phyloP scores from a whole-genome alignment of 2,329 filamentous ascomycete species.

The Fusarium nelsonii region DNA sequence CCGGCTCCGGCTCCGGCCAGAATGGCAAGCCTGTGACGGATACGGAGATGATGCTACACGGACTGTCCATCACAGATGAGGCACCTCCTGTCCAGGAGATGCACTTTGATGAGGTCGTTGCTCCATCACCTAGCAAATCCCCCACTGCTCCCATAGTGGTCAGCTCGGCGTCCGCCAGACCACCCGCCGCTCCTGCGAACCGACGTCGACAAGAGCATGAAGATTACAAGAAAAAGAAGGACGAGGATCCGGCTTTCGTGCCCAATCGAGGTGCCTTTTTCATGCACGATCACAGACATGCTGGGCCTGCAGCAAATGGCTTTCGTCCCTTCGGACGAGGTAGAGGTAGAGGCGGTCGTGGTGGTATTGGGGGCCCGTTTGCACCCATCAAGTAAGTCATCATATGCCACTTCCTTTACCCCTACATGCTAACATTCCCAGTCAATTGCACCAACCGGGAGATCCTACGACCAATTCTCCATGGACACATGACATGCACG shows the following conservation, averaged over 20 bases:
- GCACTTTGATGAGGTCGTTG: slow-evolving; percentile 59
- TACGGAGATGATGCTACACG: slow-evolving; percentile 70
- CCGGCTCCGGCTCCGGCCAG: slow-evolving; percentile 53
- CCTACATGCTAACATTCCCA: slow-evolving; percentile 48
- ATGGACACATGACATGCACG: slow-evolving; percentile 97
- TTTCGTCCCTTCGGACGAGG: slow-evolving; percentile 79
- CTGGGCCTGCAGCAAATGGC: slow-evolving; percentile 80
- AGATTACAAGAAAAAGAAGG: slow-evolving; percentile 87
- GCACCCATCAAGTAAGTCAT: slow-evolving; percentile 72
- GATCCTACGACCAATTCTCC: slow-evolving; percentile 77
- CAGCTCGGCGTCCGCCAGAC: slow-evolving; percentile 64
- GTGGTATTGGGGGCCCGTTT: slow-evolving; percentile 69
- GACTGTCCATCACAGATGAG: slow-evolving; percentile 61
- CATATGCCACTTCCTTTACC: slow-evolving; percentile 5
- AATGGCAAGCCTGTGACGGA: slow-evolving; percentile 59
- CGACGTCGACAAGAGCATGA: slow-evolving; percentile 87
- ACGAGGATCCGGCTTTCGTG: slow-evolving; percentile 92
- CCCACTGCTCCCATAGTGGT: slow-evolving; percentile 65
- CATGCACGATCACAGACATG: slow-evolving; percentile 92
- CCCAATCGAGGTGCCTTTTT: slow-evolving; percentile 96
- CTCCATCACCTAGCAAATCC: slow-evolving; percentile 56
- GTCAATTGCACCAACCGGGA: slow-evolving; percentile 59
- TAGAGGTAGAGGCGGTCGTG: slow-evolving; percentile 71
- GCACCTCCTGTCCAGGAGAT: slow-evolving; percentile 58
- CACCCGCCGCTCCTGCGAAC: slow-evolving; percentile 72